Conservation (phyloP, 805 yeast species). For the Yarrowia osloensis region DNA sequence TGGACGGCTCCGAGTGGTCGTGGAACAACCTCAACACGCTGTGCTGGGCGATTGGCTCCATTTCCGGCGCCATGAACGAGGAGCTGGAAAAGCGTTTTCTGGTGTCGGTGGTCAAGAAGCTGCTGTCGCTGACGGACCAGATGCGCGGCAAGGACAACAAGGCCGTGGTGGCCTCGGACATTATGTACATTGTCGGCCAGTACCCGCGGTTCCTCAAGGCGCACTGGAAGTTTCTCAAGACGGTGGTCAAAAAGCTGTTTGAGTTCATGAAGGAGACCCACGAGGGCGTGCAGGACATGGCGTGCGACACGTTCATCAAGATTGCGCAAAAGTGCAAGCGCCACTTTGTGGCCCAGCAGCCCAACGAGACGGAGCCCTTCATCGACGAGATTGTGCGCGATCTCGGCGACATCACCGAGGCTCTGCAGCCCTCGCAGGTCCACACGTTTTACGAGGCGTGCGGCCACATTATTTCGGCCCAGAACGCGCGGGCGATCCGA, state of each 20-base stretch:
- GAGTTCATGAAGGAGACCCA: slow-evolving; percentile 99
- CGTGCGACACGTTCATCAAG: slow-evolving; percentile 97
- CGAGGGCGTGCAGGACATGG: slow-evolving; percentile 99
- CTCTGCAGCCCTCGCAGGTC: slow-evolving; percentile 94
- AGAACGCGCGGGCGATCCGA: slow-evolving; percentile 65
- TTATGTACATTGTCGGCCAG: slow-evolving; percentile 99
- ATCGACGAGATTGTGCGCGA: slow-evolving; percentile 84
- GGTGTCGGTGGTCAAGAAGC: slow-evolving; percentile 89
- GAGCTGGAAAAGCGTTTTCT: slow-evolving; percentile 94
- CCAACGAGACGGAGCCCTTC: slow-evolving; percentile 84
- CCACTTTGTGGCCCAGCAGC: slow-evolving; percentile 87
- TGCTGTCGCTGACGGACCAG: slow-evolving; percentile 89
- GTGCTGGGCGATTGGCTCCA: slow-evolving; percentile 99
- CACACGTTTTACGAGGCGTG: slow-evolving; percentile 98
- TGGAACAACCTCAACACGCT: slow-evolving; percentile 97
- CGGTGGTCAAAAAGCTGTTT: slow-evolving; percentile 91
- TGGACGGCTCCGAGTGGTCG: slow-evolving; percentile 97
- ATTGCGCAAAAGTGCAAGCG: slow-evolving; percentile 93
- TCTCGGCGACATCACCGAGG: slow-evolving; percentile 84
- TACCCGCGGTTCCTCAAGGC: slow-evolving; percentile 96
- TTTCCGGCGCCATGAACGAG: slow-evolving; percentile 98
- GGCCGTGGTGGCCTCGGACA: slow-evolving; percentile 99
- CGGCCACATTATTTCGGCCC: slow-evolving; percentile 89
- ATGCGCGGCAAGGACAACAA: slow-evolving; percentile 97
- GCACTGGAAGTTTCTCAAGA: slow-evolving; percentile 95